Conservation (phyloP, 2,329 filamentous ascomycete species). For the Penicillium sp. region DNA sequence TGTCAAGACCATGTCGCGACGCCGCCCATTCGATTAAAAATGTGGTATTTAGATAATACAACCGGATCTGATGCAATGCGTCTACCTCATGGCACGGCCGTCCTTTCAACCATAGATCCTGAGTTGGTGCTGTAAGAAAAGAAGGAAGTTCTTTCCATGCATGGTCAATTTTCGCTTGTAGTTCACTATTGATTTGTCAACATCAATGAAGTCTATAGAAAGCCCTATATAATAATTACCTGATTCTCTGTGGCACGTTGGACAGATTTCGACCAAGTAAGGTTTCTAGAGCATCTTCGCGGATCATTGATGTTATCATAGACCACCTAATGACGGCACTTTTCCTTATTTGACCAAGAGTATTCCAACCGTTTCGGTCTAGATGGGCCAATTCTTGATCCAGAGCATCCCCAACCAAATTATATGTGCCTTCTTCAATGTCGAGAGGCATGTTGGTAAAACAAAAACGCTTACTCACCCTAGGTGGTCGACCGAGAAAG, state of each 20-base stretch:
- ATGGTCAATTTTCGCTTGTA: conserved; percentile 9
- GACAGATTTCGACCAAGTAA: conserved; percentile 9
- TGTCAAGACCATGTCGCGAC: conserved; percentile 9
- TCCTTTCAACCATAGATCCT: conserved; percentile 6
- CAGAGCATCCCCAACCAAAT: neutral
- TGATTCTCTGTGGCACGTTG: conserved; percentile 9
- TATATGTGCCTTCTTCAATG: conserved; percentile 9
- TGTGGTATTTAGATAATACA: conserved; percentile 10
- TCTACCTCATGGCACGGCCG: conserved; percentile 12
- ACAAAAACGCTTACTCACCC: conserved; percentile 13
- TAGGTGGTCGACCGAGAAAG: conserved; percentile 12
- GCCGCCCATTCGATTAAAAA: conserved; percentile 15
- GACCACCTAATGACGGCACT: conserved; percentile 11
- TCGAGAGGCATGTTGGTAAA: conserved; percentile 13
- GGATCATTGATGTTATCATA: conserved; percentile 13
- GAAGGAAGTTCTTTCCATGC: conserved; percentile 13
- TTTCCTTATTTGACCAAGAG: conserved; percentile 8
- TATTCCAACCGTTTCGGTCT: conserved; percentile 12
- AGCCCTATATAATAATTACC: neutral
- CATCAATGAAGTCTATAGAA: neutral
- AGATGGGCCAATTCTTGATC: conserved; percentile 3
- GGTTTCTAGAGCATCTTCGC: conserved; percentile 11
- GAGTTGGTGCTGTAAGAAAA: conserved; percentile 5
- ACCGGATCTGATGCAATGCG: conserved; percentile 6
- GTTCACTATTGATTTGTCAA: conserved; percentile 1